Evolutionary conservation across 1,284 basidiomycete species (phyloP).

Genomic region (Microbotryum intermedium): DNA sequence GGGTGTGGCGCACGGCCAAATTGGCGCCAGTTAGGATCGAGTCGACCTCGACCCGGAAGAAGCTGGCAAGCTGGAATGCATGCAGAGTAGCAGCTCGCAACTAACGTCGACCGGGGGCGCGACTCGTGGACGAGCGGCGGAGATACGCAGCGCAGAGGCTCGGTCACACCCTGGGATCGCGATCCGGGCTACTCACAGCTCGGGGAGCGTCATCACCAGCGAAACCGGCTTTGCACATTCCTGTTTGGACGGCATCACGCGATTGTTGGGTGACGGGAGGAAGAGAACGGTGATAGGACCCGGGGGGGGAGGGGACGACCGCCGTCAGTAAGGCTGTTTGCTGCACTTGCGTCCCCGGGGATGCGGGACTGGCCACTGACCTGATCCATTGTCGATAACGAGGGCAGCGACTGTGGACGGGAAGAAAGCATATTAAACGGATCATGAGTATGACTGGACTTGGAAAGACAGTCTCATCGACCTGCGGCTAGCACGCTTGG

Average conservation of each 20-base stretch:
- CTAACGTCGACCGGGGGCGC: too few species aligned
- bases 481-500: neutral
- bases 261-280: conserved; percentile 38
- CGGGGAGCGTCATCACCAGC: conserved; percentile 68
- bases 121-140: too few species aligned
- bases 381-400: conserved; percentile 38
- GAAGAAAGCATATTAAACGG: too few species aligned
- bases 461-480: neutral
- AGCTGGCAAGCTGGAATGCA: too few species aligned
- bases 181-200: conserved; percentile 45
- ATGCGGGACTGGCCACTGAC: neutral
- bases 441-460: conserved; percentile 11
- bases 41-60: too few species aligned
- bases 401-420: conserved; percentile 35
- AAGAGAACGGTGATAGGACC: neutral
- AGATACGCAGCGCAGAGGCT: too few species aligned
- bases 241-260: conserved; percentile 33
- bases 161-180: neutral
- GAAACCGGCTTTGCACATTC: conserved; percentile 89
- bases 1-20: too few species aligned
- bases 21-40: too few species aligned
- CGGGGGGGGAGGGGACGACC: neutral
- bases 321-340: neutral
- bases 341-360: neutral
- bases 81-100: too few species aligned